Percentiles rank a stretch among this genome's conserved stretches.
Conservation (phyloP, 192 early-diverging fungal species). For the Physocladia obscura region DNA sequence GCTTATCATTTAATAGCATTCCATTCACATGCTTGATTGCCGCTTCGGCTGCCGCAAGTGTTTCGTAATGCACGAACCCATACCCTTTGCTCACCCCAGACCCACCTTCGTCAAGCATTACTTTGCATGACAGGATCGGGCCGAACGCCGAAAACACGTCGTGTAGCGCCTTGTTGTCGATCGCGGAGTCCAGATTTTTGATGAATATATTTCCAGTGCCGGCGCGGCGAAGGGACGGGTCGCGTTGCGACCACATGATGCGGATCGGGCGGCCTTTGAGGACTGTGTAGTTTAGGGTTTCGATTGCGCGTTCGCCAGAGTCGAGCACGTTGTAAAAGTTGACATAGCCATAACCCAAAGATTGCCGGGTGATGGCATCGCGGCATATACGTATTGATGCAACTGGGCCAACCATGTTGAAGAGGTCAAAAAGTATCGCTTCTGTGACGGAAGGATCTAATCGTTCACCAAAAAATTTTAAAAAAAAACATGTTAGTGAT, state of each 20-base stretch:
- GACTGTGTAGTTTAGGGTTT: slow-evolving; percentile 91
- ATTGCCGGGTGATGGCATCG: slow-evolving; percentile 94
- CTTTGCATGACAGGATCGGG: slow-evolving; percentile 96
- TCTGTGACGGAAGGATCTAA: slow-evolving; percentile 92
- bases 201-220: slow-evolving; percentile 98
- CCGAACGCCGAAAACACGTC: slow-evolving; percentile 99
- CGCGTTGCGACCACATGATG: slow-evolving; percentile 99
- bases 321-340: slow-evolving; percentile 93
- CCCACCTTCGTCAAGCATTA: slow-evolving; percentile 68
- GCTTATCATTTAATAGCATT: slow-evolving; percentile 98
- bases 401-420: slow-evolving; percentile 92
- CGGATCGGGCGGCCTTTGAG: slow-evolving; percentile 94
- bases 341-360: slow-evolving; percentile 96
- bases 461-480: background rate
- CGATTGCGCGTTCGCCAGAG: slow-evolving; percentile 85
- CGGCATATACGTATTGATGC: slow-evolving; percentile 97
- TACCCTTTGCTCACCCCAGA: slow-evolving; percentile 83
- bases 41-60: slow-evolving; percentile 82
- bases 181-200: slow-evolving; percentile 96
- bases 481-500: background rate
- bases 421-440: slow-evolving; percentile 95
- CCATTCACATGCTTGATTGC: slow-evolving; percentile 99
- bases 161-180: slow-evolving; percentile 99
- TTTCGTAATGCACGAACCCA: slow-evolving; percentile 99
- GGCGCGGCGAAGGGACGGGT: slow-evolving; percentile 88